Base-by-base conservation (phyloP, 2,329 filamentous ascomycete species). In the Aphanoascus verrucosus region DNA sequence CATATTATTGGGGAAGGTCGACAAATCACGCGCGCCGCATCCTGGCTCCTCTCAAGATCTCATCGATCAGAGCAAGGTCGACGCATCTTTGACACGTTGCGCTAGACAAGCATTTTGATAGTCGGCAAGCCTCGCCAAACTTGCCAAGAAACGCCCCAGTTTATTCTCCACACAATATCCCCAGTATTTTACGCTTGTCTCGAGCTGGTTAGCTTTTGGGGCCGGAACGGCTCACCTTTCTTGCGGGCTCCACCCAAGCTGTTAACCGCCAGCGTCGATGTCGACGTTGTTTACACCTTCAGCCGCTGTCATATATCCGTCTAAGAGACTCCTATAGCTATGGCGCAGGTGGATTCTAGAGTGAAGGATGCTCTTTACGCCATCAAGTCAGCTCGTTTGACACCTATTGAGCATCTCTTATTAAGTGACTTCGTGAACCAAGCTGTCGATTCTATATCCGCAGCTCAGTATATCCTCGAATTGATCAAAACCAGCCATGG, bases 81-180 rank as follows among this genome's bases (percentile, higher is more conserved):
- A 79, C 3, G 70, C 69, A 5, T 74, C 68, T 0, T 56, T 1
- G 52, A 55, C 4, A 57, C 58, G n/a, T 57, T 57, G 49, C 58
- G 53, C 11, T 68, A 65, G 2, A 82, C 63, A 3, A 82, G 70
- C 55, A 75, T 66, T 44, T 69, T 67, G 0, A 76, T 72, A 11
- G 77, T 72, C 7, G 71, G 64, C 12, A 78, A 63, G 0, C 79
- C 78, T n/a, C n/a, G n/a, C n/a, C n/a, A n/a, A n/a, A 28, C 7
- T 28, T 28, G 23, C 23, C 23, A 28, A 28, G 23, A 28, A 28
- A 28, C 23, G 23, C 23, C 3, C 23, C 7, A 7, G 7, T 7
- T 28, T 28, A 28, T 28, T 7, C 23, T 7, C 23, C 3, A 28
- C 3, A 28, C n/a, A n/a, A n/a, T n/a, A n/a, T n/a, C n/a, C n/a